Evolutionary conservation across 2,329 filamentous ascomycete species (phyloP), one percentile per base, ranked within the genome.

Genomic region (Phialocephala sp.): DNA sequence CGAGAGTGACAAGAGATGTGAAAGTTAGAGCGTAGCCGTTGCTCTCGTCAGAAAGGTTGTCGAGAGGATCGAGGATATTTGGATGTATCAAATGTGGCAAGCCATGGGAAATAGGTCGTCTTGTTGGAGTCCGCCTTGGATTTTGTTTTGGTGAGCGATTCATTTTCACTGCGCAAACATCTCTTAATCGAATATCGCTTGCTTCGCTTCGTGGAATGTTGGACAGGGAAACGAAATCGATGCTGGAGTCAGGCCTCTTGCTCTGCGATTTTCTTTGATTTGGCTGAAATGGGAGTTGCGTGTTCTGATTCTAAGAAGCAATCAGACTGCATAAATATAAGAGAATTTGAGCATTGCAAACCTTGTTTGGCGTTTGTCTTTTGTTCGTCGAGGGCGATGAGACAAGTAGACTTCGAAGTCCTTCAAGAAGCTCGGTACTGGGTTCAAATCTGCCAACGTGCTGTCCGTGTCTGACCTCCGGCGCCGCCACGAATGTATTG

Each of bases 41-140:
- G 6, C 36, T 41, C 24, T 41, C 56, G 20, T 27, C 56, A 18
- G 36, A 47, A 5, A 27, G 9, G 27, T 36, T 24, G 32, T 64
- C 57, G 4, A 6, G n/a, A 20, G 63, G 22, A 36, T 65, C 35
- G 27, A 65, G 18, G 27, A 65, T 45, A n/a, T 65, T 65, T 18
- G 20, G 18, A 39, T 65, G 63, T 52, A 52, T 32, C 8, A 52
- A 15, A 8, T 32, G 47, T 24, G 11, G 47, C 2, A 32, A 27
- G 9, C 2, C 20, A 15, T 24, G 22, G 4, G 47, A 8, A 20
- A 2, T 15, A 8, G 20, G 24, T 8, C 24, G 47, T 11, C 9
- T 24, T 9, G 24, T 27, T 32, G 12, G 20, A 52, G 47, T 3
- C 8, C 22, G 20, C 11, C 12, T 52, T 12, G 47, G 22, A 20